A percentile compares a stretch with the other conserved stretches of the same genome.
Evolutionary conservation across 225 moss, liverwort and hornwort species (phyloP).

Genomic region (Thuidium tamariscinum): DNA sequence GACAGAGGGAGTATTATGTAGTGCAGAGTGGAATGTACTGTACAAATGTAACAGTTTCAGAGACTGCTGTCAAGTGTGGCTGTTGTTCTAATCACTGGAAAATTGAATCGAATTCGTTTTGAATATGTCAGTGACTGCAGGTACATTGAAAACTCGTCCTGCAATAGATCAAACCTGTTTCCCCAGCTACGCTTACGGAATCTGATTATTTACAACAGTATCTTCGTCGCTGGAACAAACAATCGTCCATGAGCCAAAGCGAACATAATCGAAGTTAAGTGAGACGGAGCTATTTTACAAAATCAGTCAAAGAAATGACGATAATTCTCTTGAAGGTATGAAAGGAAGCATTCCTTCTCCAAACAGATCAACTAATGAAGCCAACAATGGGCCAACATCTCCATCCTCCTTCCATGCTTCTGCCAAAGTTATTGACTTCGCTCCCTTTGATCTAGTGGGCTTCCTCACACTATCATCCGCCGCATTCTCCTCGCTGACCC

Average conservation of each 20-base stretch:
- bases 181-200: background rate
- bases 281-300: background rate
- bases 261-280: background rate
- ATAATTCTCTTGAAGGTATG: slow-evolving; percentile 79
- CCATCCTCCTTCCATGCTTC: slow-evolving; percentile 97
- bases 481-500: slow-evolving; percentile 15
- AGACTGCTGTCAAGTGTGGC: background rate
- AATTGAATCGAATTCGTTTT: background rate
- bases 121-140: background rate
- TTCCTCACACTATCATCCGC: slow-evolving; percentile 43
- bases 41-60: background rate
- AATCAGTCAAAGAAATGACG: slow-evolving; percentile 42
- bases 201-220: background rate
- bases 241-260: background rate
- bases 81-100: background rate
- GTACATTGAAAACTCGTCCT: background rate
- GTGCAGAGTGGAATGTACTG: no score
- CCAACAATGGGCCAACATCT: slow-evolving; percentile 56
- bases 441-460: slow-evolving; percentile 24
- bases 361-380: slow-evolving; percentile 78
- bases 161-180: background rate
- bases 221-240: background rate
- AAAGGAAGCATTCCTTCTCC: slow-evolving; percentile 98
- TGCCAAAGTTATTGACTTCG: slow-evolving; percentile 59
- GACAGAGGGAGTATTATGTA: no score